These are phyloP conservation scores for Juncus effusus DNA, from an alignment of 176 grass and related monocot species.

Conservation along the genomic window DNA sequence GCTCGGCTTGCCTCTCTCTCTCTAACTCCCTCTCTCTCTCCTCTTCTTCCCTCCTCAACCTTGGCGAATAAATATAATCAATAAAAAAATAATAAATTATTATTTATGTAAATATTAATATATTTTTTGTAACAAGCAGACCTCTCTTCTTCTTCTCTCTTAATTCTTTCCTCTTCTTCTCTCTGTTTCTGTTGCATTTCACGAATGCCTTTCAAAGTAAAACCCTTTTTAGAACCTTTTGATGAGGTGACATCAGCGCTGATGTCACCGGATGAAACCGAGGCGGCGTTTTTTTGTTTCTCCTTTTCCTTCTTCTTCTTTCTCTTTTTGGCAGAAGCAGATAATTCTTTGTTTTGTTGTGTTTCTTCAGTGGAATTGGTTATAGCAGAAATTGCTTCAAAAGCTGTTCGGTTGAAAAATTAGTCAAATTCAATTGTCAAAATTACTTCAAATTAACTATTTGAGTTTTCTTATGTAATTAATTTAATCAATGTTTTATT, in stretches of 20 bases:
- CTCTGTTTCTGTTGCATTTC: constrained; percentile 88
- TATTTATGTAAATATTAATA: neutral
- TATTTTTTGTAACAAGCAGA: no score
- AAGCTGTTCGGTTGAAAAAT: no score
- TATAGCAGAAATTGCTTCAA: no score
- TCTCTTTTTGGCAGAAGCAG: constrained; percentile 81
- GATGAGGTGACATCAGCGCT: constrained; percentile 56
- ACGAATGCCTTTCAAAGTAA: constrained; percentile 48
- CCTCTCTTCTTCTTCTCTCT: constrained; percentile 75
- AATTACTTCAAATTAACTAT: neutral
- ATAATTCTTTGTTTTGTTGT: neutral
- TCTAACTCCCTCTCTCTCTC: constrained; percentile 56
- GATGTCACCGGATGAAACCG: constrained; percentile 37
- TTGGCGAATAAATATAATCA: no score
- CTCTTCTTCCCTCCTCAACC: constrained; percentile 67
- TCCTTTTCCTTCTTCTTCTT: constrained; percentile 99
- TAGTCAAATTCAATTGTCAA: no score
- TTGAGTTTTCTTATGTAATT: neutral
- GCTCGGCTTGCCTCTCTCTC: constrained; percentile 65
- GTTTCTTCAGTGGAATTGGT: no score
- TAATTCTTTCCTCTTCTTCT: constrained; percentile 68
- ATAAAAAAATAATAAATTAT: neutral
- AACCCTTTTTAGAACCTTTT: constrained; percentile 74
- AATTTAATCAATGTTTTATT: no score
- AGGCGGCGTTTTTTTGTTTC: constrained; percentile 83